These are phyloP conservation scores for Picocystis sp. DNA, from an alignment of 163 green algal genomes.

Conservation along the genomic window DNA sequence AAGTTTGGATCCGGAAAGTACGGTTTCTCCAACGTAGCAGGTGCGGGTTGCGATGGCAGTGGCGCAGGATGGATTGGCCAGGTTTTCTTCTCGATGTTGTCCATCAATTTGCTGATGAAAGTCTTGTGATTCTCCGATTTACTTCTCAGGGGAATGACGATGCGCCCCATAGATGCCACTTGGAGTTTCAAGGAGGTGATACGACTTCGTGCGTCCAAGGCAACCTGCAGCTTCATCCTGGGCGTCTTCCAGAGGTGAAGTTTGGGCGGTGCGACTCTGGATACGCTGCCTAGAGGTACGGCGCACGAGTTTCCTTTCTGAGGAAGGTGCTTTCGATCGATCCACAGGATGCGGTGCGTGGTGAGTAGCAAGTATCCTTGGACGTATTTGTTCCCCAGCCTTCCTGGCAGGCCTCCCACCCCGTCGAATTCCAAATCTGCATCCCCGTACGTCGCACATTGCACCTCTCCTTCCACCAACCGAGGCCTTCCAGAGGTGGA, in stretches of 20 bases:
- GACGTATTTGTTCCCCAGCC: conserved; percentile 27
- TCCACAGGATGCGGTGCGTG: conserved; percentile 43
- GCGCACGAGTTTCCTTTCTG: conserved; percentile 18
- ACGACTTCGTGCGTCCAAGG: no score
- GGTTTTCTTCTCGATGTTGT: no score
- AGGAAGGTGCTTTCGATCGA: conserved; percentile 15
- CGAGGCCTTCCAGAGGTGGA: conserved; percentile 32
- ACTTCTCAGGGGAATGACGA: no score
- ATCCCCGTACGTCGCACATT: conserved; percentile 41
- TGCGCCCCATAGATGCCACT: no score
- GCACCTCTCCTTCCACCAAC: conserved; percentile 33
- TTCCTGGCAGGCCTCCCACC: conserved; percentile 22
- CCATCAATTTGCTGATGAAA: no score
- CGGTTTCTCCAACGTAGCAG: no score
- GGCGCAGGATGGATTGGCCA: no score
- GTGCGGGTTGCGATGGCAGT: no score
- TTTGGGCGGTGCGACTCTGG: not conserved
- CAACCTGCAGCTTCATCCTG: conserved; percentile 19
- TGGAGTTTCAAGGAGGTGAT: no score
- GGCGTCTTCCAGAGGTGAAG: no score
- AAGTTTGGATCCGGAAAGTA: no score
- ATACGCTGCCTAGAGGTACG: conserved; percentile 24
- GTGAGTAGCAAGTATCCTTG: conserved; percentile 40
- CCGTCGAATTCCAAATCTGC: conserved; percentile 42
- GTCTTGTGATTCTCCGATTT: no score